Evolutionary conservation across 345 rosid genomes (phyloP).

Genomic region (Populus tremula): DNA sequence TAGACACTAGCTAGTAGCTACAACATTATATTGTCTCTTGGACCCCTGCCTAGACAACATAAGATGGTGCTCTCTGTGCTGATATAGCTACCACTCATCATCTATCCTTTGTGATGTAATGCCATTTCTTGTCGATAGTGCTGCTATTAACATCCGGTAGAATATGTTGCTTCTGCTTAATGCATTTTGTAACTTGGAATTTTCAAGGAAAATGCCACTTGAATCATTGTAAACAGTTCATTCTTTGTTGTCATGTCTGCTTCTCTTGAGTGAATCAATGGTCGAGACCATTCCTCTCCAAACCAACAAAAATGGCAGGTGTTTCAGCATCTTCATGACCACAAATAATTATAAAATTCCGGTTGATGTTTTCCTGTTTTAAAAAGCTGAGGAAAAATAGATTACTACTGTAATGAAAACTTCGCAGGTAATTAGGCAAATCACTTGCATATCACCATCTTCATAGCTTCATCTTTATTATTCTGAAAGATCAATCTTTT

Average conservation of each 20-base stretch:
- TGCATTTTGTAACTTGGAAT: background rate
- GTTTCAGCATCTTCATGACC: background rate
- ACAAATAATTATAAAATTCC: background rate
- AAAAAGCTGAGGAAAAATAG: background rate
- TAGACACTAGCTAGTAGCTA: background rate
- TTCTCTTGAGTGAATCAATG: background rate
- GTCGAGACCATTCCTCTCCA: background rate
- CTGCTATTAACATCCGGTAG: background rate
- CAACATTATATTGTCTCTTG: background rate
- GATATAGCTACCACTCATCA: background rate
- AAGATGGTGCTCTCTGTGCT: background rate
- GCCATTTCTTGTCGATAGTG: background rate
- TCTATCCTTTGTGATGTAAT: background rate
- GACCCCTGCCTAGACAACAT: too few relatives aligned
- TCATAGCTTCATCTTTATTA: background rate
- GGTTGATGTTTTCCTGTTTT: background rate
- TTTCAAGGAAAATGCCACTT: background rate
- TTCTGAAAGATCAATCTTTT: too few relatives aligned
- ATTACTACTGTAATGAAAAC: background rate
- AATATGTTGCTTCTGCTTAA: background rate
- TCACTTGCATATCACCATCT: background rate
- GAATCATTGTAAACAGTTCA: background rate
- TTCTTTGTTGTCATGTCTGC: background rate
- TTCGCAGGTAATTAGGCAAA: background rate
- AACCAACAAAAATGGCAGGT: background rate